Evolutionary conservation across 1,284 basidiomycete genomes (phyloP), one percentile per base, ranked within the genome.

Genomic region (Cutaneotrichosporon spelunceum): DNA sequence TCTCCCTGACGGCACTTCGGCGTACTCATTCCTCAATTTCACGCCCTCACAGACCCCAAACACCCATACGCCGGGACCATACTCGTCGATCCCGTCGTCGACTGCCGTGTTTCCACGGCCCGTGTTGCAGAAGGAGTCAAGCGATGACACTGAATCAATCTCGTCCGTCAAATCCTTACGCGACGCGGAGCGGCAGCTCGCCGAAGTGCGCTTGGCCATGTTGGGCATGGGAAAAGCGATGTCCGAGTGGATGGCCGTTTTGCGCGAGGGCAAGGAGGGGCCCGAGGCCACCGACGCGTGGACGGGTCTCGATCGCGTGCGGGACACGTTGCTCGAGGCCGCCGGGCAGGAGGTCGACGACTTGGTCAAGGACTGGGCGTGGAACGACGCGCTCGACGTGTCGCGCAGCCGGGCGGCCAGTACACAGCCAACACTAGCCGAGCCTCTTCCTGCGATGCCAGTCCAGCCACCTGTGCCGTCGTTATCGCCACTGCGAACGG

Each of bases 1-100:
- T 75, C 83, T 93, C 21, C 90, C 91, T 2, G 91, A 93, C 66
- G 66, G 72, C 9, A 59, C 68, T 1, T 67, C 74, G 0, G 69
- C 75, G 1, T 78, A 78, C 57, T 72, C 76, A 8, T 78, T 74
- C 59, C 62, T 77, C 3, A 72, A 63, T 57, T 77, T 78, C 61
- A 72, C 75, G 1, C 76, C 76, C 1, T 27, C 59, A 2, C 66
- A 63, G 13, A 53, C 52, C 13, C 52, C 52, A 8, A 39, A 26
- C 23, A 13, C 24, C 24, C 24, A 50, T n/a, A 57, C 68, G 0
- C 48, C 58, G 4, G 48, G 59, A 3, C 59, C 67, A 8, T 69
- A 72, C 63, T 73, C 75, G 0, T 64, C 70, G 3, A 73, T 75
- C 26, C 73, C 74, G 1, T 63, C 62, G 6, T 57, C 68, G 1